Evolutionary conservation across 192 early-diverging fungal species (phyloP).

Genomic region (Dissophora ornata): DNA sequence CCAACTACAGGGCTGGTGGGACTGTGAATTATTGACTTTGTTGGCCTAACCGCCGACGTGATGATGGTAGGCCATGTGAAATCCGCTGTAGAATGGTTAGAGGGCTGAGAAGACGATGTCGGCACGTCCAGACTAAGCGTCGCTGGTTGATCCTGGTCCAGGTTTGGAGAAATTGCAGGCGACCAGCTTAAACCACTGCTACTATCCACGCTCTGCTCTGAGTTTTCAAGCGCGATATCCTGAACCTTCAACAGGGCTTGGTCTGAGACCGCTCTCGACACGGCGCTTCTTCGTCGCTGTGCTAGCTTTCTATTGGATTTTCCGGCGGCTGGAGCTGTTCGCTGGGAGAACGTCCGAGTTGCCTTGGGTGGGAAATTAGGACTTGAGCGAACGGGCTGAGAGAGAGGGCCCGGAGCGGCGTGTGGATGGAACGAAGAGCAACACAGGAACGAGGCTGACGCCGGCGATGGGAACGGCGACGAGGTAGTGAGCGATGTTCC

Average conservation of each 20-base stretch:
- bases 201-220: constrained; percentile 14
- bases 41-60: not conserved
- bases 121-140: not conserved
- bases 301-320: not conserved
- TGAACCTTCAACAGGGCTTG: constrained; percentile 29
- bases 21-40: not conserved
- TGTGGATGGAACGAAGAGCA: not conserved
- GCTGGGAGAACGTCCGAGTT: not conserved
- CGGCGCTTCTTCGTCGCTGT: constrained; percentile 12
- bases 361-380: not conserved
- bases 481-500: not conserved
- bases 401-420: not conserved
- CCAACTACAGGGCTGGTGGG: not conserved
- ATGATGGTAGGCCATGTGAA: not conserved
- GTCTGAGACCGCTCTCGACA: constrained; percentile 37
- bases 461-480: not conserved
- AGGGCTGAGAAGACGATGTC: not conserved
- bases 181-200: constrained; percentile 11
- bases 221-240: constrained; percentile 24
- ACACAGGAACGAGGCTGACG: not conserved
- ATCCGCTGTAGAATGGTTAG: not conserved
- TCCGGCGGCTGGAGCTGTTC: not conserved
- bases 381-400: not conserved
- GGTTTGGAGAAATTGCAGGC: not conserved
- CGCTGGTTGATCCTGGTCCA: not conserved